A percentile compares a stretch with the other conserved stretches of the same genome.
Conservation (phyloP, 108 stramenopile species). For the Cyclotella sp. region DNA sequence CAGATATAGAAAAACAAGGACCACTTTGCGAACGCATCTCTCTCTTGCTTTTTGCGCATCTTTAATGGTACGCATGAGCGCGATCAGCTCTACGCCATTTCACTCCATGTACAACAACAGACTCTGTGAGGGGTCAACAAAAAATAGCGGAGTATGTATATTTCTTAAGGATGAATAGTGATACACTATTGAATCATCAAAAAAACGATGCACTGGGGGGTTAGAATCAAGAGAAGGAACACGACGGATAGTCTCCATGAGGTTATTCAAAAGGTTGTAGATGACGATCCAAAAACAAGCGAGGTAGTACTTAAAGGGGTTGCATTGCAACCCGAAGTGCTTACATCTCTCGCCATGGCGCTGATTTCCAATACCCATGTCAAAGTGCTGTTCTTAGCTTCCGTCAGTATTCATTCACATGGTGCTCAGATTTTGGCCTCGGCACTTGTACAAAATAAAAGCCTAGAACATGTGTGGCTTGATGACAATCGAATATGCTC, state of each 20-base stretch:
- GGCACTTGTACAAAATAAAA: constrained; percentile 12
- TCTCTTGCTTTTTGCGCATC: too few species aligned
- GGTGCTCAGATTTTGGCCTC: constrained; percentile 12
- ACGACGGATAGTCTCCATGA: constrained; percentile 10
- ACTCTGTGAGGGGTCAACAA: too few species aligned
- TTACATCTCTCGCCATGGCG: constrained; percentile 12
- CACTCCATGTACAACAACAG: too few species aligned
- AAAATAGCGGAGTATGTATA: too few species aligned
- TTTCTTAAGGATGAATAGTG: too few species aligned
- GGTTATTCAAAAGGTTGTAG: constrained; percentile 7
- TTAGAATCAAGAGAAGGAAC: background rate
- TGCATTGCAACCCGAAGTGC: background rate
- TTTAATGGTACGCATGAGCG: too few species aligned
- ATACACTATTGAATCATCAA: background rate
- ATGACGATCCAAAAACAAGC: constrained; percentile 4
- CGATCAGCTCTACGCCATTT: too few species aligned
- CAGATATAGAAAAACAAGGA: too few species aligned
- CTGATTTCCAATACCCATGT: constrained; percentile 20
- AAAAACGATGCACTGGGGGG: constrained; percentile 7
- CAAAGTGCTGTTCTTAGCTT: constrained; percentile 6
- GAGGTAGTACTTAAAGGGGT: constrained; percentile 7
- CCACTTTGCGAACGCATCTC: too few species aligned
- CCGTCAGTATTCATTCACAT: background rate
- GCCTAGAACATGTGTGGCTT: background rate
- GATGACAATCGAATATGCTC: constrained; percentile 16